A percentile compares a stretch with the other conserved stretches of the same genome.
These are phyloP conservation scores for Nannizzia gypsea DNA, from an alignment of 2,329 filamentous ascomycete species.

Conservation along the genomic window DNA sequence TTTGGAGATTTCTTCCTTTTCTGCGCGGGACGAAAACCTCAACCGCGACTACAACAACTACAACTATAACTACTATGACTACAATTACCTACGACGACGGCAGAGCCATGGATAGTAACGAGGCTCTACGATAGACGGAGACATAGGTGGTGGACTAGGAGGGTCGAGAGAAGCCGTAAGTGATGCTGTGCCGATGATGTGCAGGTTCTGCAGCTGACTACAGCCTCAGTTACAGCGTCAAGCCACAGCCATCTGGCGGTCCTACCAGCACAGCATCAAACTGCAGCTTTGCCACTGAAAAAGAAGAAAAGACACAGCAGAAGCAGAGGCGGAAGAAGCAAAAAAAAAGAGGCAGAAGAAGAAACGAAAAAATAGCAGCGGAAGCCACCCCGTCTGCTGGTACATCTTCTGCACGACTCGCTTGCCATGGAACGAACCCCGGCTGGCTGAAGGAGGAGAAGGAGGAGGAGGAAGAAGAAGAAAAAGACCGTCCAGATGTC, in stretches of 20 bases:
- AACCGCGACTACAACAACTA: background rate
- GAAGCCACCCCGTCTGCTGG: background rate
- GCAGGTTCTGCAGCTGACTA: background rate
- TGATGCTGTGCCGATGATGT: background rate
- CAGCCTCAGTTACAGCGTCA: background rate
- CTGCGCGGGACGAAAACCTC: background rate
- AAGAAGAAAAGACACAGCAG: background rate
- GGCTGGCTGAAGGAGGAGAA: background rate
- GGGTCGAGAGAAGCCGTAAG: background rate
- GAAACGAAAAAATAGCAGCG: background rate
- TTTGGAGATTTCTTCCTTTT: background rate
- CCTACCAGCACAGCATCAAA: background rate
- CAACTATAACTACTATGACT: too few relatives aligned
- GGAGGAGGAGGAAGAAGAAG: too few relatives aligned
- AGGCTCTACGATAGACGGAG: background rate
- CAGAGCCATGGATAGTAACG: too few relatives aligned
- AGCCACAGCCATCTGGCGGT: background rate
- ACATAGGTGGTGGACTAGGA: background rate
- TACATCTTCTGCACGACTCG: background rate
- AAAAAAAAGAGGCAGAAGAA: background rate
- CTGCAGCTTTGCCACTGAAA: background rate
- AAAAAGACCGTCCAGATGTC: too few relatives aligned
- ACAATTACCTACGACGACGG: background rate
- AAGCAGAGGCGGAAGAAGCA: background rate
- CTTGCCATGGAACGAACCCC: background rate